Conservation (phyloP, 1,139 yeast genomes). For the Sugiyamaella pinicola region DNA sequence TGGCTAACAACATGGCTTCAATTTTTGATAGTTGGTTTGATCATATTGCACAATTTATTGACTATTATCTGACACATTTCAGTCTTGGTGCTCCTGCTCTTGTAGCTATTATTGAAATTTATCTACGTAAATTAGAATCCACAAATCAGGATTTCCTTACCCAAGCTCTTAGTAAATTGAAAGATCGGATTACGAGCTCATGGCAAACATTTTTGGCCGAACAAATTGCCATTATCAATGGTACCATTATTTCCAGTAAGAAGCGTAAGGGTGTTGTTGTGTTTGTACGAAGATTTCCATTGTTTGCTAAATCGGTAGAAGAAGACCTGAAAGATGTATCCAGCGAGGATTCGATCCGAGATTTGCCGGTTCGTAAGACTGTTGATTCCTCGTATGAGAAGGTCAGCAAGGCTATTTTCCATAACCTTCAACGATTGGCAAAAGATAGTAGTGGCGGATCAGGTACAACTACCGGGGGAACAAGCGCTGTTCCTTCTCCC, state of each 20-base stretch:
- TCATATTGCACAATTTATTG: conserved; percentile 45
- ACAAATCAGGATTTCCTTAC: conserved; percentile 70
- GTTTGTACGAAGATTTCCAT: conserved; percentile 50
- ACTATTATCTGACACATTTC: conserved; percentile 46
- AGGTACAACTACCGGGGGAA: conserved; percentile 20
- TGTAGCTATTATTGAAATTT: conserved; percentile 44
- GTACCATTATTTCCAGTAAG: conserved; percentile 51
- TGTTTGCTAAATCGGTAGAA: conserved; percentile 48
- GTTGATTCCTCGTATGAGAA: conserved; percentile 50
- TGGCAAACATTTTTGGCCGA: conserved; percentile 64
- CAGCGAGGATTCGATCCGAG: conserved; percentile 34
- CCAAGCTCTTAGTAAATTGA: conserved; percentile 54
- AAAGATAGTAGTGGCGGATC: conserved; percentile 29
- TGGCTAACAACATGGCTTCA: conserved; percentile 54
- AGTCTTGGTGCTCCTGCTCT: conserved; percentile 41
- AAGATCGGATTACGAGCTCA: conserved; percentile 53
- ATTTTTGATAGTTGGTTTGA: conserved; percentile 60
- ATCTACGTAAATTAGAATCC: conserved; percentile 45
- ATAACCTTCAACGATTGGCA: conserved; percentile 38
- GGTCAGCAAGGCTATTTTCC: conserved; percentile 40
- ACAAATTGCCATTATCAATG: conserved; percentile 58
- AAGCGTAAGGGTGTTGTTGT: conserved; percentile 49
- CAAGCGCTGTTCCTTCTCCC: conserved; percentile 21
- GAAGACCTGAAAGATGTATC: conserved; percentile 27
- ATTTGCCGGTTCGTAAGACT: conserved; percentile 42